Base-by-base conservation (phyloP, 75 land plant species). In the Cryptomeria japonica region DNA sequence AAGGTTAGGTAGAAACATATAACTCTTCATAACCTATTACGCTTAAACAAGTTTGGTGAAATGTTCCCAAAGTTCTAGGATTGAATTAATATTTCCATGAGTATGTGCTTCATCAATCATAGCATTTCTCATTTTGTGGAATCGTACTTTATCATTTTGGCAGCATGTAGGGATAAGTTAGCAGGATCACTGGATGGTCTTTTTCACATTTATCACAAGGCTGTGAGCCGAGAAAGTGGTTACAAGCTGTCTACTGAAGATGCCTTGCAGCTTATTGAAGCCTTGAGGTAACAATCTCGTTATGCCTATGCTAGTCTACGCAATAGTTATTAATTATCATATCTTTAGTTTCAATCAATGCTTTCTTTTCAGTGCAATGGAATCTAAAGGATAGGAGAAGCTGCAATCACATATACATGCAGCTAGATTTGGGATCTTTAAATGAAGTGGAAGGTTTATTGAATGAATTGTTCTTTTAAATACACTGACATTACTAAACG, bases 181-280 rank as follows among this genome's bases (percentile, higher is more conserved):
- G 92, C 91, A 90, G 94, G 94, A 55, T 95, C 91, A 18, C 85
- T 96, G 41, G 95, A 98, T 88, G 94, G 95, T 5, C 93, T 98
- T 75, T 95, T 97, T 49, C 92, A 86, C 36, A 91, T 98, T 84
- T 98, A 97, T 85, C 93, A 89, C 84, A 92, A 88, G 58, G 97
- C 93, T 41, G 93, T 96, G 83, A 91, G 88, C 90, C 94, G 94
- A 14, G 92, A 92, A 78, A 92, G 94, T 55, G 91, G 88, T 28
- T 98, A 90, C 72, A 92, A 94, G 68, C 91, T 96, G 42, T 90
- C 95, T 84, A 87, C 94, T 61, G 99, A 98, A 46, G 99, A 97
- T 87, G 94, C 98, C 44, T 85, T 98, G 86, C 97, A 97, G 87
- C 87, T 98, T 79, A 95, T 98, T 78, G 99, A 98, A 90, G 99